Evolutionary conservation across 169 alveolate genomes (phyloP).

Genomic region (Neospora caninum): DNA sequence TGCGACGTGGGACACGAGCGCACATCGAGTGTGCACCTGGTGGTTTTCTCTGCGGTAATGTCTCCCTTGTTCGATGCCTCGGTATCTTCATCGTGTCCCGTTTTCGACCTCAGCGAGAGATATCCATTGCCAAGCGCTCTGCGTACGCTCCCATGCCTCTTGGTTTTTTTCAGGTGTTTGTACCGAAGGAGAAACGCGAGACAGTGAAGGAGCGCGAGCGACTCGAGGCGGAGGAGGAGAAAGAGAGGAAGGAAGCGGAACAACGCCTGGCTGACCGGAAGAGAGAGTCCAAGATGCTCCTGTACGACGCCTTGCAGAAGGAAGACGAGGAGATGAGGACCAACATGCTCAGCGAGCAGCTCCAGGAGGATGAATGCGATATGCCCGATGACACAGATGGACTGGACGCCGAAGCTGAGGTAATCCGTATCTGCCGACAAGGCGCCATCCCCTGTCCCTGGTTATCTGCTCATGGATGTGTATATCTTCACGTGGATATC

Average conservation of each 20-base stretch:
- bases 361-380: constrained; percentile 32
- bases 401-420: constrained; percentile 49
- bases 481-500: not conserved
- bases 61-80: too few relatives aligned
- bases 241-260: constrained; percentile 24
- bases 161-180: constrained; percentile 50
- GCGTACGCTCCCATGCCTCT: too few relatives aligned
- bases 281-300: constrained; percentile 34
- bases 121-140: too few relatives aligned
- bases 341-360: not conserved
- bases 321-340: constrained; percentile 51
- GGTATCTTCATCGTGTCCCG: too few relatives aligned
- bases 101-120: too few relatives aligned
- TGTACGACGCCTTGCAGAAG: constrained; percentile 38
- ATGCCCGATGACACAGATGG: constrained; percentile 64
- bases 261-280: constrained; percentile 19
- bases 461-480: too few relatives aligned
- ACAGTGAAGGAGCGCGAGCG: constrained; percentile 57
- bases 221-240: constrained; percentile 48
- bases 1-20: too few relatives aligned
- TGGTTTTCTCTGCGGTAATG: too few relatives aligned
- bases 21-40: too few relatives aligned
- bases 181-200: constrained; percentile 61
- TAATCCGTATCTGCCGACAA: too few relatives aligned
- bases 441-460: too few relatives aligned